Conservation (phyloP, 2,329 filamentous ascomycete genomes). For the Xylogone sp. region DNA sequence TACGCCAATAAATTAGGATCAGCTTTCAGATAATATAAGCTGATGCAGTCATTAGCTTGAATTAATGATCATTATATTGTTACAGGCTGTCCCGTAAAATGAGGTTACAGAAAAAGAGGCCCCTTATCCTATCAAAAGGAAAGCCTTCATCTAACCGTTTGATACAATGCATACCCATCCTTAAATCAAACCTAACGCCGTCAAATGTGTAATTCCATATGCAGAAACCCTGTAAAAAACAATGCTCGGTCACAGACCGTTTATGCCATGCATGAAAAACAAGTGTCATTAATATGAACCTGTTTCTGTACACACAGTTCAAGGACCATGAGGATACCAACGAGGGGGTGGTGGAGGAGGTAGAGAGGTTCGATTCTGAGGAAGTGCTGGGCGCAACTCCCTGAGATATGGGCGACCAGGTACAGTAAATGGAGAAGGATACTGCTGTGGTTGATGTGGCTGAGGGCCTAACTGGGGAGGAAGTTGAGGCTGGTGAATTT, state of each 20-base stretch:
- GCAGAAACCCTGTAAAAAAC: not conserved
- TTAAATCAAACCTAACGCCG: not conserved
- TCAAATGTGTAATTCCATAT: not conserved
- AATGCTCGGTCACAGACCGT: not conserved
- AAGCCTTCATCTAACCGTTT: not conserved
- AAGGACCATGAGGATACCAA: not conserved
- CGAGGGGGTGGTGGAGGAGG: conserved; percentile 2
- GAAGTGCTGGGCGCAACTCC: conserved; percentile 15
- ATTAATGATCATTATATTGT: not conserved
- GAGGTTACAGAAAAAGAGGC: not conserved
- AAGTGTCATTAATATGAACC: not conserved
- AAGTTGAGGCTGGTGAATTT: conserved; percentile 3
- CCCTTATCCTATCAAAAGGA: not conserved
- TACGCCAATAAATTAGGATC: no score
- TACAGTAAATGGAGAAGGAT: not conserved
- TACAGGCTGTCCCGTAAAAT: not conserved
- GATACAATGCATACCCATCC: not conserved
- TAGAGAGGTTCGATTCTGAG: conserved; percentile 6
- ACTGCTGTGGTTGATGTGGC: conserved; percentile 1
- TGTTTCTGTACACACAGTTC: not conserved
- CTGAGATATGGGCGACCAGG: conserved; percentile 4
- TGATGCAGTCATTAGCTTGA: not conserved
- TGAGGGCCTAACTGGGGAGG: conserved; percentile 3
- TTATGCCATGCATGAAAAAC: not conserved
- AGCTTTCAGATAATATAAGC: no score